These are phyloP conservation scores for Euphrasia confusa DNA, from an alignment of 257 asterid genomes.

Conservation along the genomic window DNA sequence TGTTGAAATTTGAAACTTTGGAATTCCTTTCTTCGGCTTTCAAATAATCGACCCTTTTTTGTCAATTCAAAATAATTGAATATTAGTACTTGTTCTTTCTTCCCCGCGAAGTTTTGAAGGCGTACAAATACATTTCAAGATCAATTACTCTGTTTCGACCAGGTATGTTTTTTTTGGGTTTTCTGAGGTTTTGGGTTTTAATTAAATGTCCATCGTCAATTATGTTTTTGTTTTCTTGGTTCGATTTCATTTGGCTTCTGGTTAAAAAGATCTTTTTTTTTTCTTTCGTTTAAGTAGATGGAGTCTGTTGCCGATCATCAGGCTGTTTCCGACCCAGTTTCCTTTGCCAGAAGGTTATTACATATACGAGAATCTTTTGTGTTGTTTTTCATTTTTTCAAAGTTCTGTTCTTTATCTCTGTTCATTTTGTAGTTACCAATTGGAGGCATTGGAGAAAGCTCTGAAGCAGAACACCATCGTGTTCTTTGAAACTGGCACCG, in stretches of 20 bases:
- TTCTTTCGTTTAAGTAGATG: constrained; percentile 17
- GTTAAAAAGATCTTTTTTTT: neutral
- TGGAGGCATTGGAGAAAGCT: constrained; percentile 74
- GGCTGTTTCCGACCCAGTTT: constrained; percentile 31
- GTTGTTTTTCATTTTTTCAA: neutral
- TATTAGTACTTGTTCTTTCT: neutral
- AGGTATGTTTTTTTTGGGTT: neutral
- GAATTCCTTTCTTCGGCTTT: neutral
- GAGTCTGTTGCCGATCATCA: constrained; percentile 25
- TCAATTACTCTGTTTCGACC: neutral
- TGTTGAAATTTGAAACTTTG: no score
- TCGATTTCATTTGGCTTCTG: no score
- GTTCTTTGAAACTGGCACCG: constrained; percentile 78
- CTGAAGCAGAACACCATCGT: constrained; percentile 62
- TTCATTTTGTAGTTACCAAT: constrained; percentile 53
- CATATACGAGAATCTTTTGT: no score
- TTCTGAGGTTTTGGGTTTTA: neutral
- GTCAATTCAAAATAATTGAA: neutral
- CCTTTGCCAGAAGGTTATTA: constrained; percentile 52
- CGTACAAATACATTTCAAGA: no score
- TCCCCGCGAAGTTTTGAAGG: constrained; percentile 7
- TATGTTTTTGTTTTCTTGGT: neutral
- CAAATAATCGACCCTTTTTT: neutral
- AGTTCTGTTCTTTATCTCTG: neutral
- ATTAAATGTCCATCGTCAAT: neutral